Evolutionary conservation across 441 rosid species (phyloP).

Genomic region (Arabidopsis lyrata): DNA sequence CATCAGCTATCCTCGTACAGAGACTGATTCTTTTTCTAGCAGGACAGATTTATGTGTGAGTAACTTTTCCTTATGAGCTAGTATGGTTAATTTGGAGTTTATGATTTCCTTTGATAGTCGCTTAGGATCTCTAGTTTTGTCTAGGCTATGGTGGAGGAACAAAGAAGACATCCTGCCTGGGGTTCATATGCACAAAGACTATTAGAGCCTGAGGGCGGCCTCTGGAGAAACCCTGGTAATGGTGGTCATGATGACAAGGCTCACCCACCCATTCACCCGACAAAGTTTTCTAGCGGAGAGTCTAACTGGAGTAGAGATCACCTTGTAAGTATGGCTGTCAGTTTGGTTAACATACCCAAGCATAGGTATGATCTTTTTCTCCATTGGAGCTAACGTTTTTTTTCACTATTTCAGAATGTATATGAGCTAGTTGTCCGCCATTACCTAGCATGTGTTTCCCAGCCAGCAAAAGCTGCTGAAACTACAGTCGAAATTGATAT

Average conservation of each 20-base stretch:
- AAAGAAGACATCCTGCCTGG: conserved; percentile 87
- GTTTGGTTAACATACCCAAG: conserved; percentile 27
- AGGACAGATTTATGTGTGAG: conserved; percentile 93
- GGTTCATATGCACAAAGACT: conserved; percentile 86
- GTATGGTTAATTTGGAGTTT: conserved; percentile 26
- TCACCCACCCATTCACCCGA: conserved; percentile 98
- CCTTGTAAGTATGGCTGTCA: conserved; percentile 56
- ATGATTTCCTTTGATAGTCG: conserved; percentile 29
- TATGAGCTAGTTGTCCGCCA: conserved; percentile 97
- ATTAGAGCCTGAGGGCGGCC: conserved; percentile 73
- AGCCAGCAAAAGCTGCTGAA: conserved; percentile 97
- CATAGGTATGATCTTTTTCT: conserved; percentile 6
- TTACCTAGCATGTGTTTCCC: conserved; percentile 95
- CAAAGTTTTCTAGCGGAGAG: conserved; percentile 91
- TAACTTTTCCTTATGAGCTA: conserved; percentile 45
- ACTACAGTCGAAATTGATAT: conserved; percentile 91
- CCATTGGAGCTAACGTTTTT: conserved; percentile 9
- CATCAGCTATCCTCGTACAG: conserved; percentile 99
- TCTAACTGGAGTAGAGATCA: conserved; percentile 90
- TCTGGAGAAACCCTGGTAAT: conserved; percentile 92
- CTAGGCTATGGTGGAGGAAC: conserved; percentile 87
- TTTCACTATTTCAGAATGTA: conserved; percentile 62
- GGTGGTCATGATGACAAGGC: conserved; percentile 99
- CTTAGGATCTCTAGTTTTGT: conserved; percentile 39
- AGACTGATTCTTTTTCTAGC: conserved; percentile 86